Conservation (phyloP, 2,329 filamentous ascomycete species). For the Tolypocladium tundrense region DNA sequence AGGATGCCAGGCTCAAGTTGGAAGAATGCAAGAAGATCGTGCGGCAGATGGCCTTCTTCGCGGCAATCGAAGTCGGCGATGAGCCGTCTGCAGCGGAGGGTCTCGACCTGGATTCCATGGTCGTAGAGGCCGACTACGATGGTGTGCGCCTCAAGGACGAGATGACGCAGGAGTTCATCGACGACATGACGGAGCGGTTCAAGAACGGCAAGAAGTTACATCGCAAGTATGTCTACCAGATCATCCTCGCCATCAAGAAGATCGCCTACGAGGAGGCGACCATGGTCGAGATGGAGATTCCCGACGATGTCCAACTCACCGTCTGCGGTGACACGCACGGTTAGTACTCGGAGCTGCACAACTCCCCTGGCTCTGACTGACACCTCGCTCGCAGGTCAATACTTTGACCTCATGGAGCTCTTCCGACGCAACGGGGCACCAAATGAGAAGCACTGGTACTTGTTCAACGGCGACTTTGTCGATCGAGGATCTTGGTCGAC, state of each 20-base stretch:
- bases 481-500: slow-evolving; percentile 96
- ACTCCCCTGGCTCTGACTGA: neutral
- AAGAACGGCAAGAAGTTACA: slow-evolving; percentile 93
- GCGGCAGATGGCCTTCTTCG: slow-evolving; percentile 83
- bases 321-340: slow-evolving; percentile 97
- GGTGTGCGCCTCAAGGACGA: slow-evolving; percentile 65
- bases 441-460: slow-evolving; percentile 76
- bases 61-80: slow-evolving; percentile 87
- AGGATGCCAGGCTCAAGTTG: slow-evolving; percentile 82
- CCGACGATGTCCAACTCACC: slow-evolving; percentile 68
- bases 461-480: slow-evolving; percentile 99
- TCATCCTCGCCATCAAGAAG: slow-evolving; percentile 80
- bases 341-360: slow-evolving; percentile 26
- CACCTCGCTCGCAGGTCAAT: slow-evolving; percentile 60
- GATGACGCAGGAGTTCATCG: slow-evolving; percentile 95
- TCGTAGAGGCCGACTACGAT: slow-evolving; percentile 75
- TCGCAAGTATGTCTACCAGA: slow-evolving; percentile 96
- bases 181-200: slow-evolving; percentile 95
- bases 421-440: slow-evolving; percentile 87
- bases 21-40: slow-evolving; percentile 93
- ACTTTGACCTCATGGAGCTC: slow-evolving; percentile 92
- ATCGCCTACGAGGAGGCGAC: slow-evolving; percentile 87
- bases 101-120: slow-evolving; percentile 77
- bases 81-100: slow-evolving; percentile 87
- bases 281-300: slow-evolving; percentile 88